Base-by-base conservation (phyloP, 2,329 filamentous ascomycete genomes). In the Aspergillus brasiliensis region DNA sequence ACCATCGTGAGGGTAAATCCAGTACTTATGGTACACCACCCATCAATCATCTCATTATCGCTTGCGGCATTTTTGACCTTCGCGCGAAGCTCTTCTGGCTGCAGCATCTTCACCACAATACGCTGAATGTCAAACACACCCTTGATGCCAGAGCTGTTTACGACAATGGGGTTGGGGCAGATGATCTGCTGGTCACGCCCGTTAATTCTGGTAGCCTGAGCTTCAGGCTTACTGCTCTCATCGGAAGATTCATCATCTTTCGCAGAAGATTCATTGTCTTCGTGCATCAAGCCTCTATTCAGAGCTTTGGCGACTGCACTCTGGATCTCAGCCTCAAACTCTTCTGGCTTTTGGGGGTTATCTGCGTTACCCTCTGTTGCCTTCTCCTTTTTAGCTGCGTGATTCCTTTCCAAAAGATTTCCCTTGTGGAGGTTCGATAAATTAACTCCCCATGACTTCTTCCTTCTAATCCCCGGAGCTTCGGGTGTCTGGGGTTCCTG, bases 91-190 rank as follows among this genome's bases (percentile, higher is more conserved):
- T 25, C 34, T 3, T 65, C 17, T 2, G 55, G 52, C 13, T 64
- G 57, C 21, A 62, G 31, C 63, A 65, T 64, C 2, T 31, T 60
- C 28, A 64, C 57, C n/a, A 65, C 48, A 23, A 65, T 37, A 37
- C 63, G 46, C 28, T 65, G 63, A 8, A 65, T 61, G 31, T 65
- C 63, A 37, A 65, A 65, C 11, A 63, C 58, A n/a, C 63, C 63
- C 1, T 57, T 56, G 8, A 65, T 65, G 13, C 63, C 63, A 27
- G 56, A 53, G 37, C 58, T 65, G 51, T 49, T 63, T 8, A 65
- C 59, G 2, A 53, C 57, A 38, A 65, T 63, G 2, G 63, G 63
- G 51, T 65, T 65, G 23, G 63, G 63, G 17, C 60, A 62, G 21
- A 60, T 49, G 17, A 62, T 57, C 17, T 38, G 37, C 19, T 42